phyloP scores from a whole-genome alignment of 805 yeast genomes.

The Naumovozyma baii region DNA sequence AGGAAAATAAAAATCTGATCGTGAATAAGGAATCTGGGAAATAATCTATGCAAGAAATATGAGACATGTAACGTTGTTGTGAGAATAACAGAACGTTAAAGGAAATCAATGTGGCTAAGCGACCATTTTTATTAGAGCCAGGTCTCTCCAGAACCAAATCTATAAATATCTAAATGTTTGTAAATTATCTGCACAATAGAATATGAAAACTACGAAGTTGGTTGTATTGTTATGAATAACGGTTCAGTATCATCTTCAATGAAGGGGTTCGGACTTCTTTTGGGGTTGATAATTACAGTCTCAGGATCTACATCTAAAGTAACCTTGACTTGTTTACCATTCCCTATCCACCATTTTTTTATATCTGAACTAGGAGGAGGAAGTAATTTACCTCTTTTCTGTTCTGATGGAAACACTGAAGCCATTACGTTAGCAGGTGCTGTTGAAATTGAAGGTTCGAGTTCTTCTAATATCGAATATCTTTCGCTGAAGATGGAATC shows the following conservation, averaged over 20 bases:
- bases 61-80: no score
- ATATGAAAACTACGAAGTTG: neutral
- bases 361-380: slow-evolving; percentile 86
- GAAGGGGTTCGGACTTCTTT: slow-evolving; percentile 66
- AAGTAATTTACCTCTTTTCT: slow-evolving; percentile 30
- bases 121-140: no score
- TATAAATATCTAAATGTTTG: no score
- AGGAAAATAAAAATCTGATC: neutral
- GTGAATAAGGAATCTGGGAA: no score
- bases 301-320: slow-evolving; percentile 33
- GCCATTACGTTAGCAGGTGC: neutral
- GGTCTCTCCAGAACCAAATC: no score
- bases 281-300: slow-evolving; percentile 55
- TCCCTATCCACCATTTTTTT: slow-evolving; percentile 87
- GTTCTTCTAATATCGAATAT: slow-evolving; percentile 12
- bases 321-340: slow-evolving; percentile 67
- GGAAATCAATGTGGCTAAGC: no score
- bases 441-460: neutral
- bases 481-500: slow-evolving; percentile 39
- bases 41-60: no score
- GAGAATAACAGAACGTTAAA: no score
- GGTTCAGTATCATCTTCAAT: slow-evolving; percentile 38
- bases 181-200: no score
- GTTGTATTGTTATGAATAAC: slow-evolving; percentile 14
- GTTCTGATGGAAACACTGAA: slow-evolving; percentile 4